phyloP scores from a whole-genome alignment of 1,139 yeast species.

The Saccharomyces uvarum region DNA sequence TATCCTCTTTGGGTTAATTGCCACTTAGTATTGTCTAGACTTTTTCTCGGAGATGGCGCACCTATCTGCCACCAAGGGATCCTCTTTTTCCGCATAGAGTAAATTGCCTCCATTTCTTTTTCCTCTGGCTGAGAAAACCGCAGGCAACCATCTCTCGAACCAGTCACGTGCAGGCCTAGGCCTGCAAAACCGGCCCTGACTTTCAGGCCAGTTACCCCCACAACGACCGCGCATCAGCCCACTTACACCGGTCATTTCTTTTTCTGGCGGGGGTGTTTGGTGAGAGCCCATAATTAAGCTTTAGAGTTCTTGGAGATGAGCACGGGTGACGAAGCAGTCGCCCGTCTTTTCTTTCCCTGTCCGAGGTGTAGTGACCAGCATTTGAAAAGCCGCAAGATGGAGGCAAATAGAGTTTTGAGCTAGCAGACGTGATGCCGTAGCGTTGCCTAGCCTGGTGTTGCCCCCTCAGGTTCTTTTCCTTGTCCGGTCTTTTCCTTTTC shows the following conservation, averaged over 20 bases:
- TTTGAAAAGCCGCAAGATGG: background rate
- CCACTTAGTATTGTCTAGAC: background rate
- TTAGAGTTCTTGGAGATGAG: background rate
- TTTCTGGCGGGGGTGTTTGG: background rate
- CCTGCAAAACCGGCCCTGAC: background rate
- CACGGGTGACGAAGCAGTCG: background rate
- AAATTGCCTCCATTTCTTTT: background rate
- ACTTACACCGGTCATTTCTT: background rate
- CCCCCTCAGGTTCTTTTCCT: background rate
- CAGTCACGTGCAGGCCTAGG: background rate
- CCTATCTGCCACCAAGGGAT: background rate
- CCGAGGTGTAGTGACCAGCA: background rate
- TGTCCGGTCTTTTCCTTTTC: background rate
- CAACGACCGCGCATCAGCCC: background rate
- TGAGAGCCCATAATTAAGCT: background rate
- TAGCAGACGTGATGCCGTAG: background rate
- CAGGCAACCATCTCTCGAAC: background rate
- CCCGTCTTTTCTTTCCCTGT: background rate
- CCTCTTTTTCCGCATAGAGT: background rate
- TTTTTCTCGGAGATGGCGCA: slow-evolving; percentile 1
- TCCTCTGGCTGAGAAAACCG: background rate
- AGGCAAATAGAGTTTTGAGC: background rate
- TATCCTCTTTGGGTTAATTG: background rate
- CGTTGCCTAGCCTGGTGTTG: background rate
- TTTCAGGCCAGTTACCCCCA: background rate